Evolutionary conservation across 2,329 filamentous ascomycete species (phyloP), one percentile per base, ranked within the genome.

Genomic region (Botryotinia narcissicola): DNA sequence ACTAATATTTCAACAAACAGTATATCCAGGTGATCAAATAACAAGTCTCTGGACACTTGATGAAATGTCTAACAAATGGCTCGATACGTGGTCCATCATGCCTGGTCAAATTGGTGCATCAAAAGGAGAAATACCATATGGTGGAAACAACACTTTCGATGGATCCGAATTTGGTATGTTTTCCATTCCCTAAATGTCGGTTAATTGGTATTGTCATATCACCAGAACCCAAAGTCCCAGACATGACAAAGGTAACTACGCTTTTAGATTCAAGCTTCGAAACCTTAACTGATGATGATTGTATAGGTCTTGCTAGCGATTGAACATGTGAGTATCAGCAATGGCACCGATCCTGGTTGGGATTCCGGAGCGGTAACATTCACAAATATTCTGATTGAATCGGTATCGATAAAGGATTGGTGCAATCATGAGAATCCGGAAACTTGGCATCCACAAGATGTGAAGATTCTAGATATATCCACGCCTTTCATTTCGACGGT

Each of bases 361-460:
- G 61, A 22, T 16, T 72, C 70, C 8, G 70, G 70, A 32, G 35
- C 70, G 3, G 70, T 68, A 37, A 72, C 22, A 14, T 72, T 72
- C 70, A 72, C 37, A n/a, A 68, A 72, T 32, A 72, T 68, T 32
- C 25, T 72, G 3, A 72, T 72, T 12, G 61, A 72, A 32, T 54
- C 61, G 3, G 29, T 25, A 14, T 66, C 51, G 22, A 67, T 48
- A 40, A 46, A 37, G 7, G 60, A 66, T 66, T 72, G 70, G 70
- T 72, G 70, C n/a, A 64, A 71, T 54, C 16, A n/a, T 29, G 32
- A 48, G 8, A 71, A 71, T 29, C 25, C 57, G 5, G 3, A 51
- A 12, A 25, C 59, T 37, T 71, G 59, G 69, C 35, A 40, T 35
- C 42, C 59, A 29, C 44, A 71, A 48, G 59, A 51, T 29, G 25